These are phyloP conservation scores for Fusarium proliferatum DNA, from an alignment of 2,329 filamentous ascomycete genomes.

Conservation along the genomic window DNA sequence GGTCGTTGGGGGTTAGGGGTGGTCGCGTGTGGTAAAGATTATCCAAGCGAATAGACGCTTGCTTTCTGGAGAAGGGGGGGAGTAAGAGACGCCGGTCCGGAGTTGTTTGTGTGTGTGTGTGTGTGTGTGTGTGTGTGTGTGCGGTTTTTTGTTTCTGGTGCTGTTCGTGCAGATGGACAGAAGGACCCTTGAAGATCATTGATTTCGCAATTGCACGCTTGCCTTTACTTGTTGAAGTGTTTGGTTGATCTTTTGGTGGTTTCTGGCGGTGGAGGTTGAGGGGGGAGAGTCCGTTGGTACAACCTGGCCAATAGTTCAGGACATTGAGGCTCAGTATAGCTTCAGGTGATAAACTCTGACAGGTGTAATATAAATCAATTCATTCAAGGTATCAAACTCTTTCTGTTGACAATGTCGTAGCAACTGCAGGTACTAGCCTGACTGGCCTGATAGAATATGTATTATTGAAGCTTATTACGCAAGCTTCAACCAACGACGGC, in stretches of 20 bases:
- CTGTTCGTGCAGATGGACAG: constrained; percentile 11
- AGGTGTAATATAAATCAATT: background rate
- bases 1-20: constrained; percentile 31
- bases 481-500: background rate
- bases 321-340: background rate
- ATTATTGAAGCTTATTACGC: constrained; percentile 5
- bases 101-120: background rate
- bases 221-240: background rate
- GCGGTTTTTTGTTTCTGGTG: background rate
- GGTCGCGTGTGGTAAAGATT: constrained; percentile 43
- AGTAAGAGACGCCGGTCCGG: constrained; percentile 25
- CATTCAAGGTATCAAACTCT: background rate
- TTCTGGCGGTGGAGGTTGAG: constrained; percentile 16
- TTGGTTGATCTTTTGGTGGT: background rate
- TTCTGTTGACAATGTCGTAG: background rate
- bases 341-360: background rate
- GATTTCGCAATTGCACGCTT: constrained; percentile 8
- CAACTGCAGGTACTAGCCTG: background rate
- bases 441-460: background rate
- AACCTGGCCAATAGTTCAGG: background rate
- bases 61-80: background rate
- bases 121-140: no score
- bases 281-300: background rate
- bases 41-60: constrained; percentile 30
- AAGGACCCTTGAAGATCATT: constrained; percentile 30